These are phyloP conservation scores for Blastocystis sp. DNA, from an alignment of 352 stramenopile genomes.

Conservation along the genomic window DNA sequence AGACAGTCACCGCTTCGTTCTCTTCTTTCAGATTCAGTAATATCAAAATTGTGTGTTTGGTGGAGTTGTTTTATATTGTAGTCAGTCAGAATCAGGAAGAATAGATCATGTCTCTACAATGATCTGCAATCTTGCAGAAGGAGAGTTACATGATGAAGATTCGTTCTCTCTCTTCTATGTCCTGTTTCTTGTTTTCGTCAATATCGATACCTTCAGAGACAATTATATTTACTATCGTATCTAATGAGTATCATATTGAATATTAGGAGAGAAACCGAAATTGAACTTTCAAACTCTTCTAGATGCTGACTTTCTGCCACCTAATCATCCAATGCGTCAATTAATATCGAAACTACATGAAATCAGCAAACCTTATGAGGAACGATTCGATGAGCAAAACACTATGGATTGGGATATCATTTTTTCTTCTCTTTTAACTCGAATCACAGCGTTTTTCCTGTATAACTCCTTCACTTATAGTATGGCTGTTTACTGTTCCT, in stretches of 20 bases:
- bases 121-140: not conserved
- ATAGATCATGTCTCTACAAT: not conserved
- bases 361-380: not conserved
- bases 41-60: constrained; percentile 10
- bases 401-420: constrained; percentile 42
- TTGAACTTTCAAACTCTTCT: constrained; percentile 15
- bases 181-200: constrained; percentile 14
- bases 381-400: not conserved
- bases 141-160: not conserved
- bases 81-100: not conserved
- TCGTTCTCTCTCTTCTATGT: constrained; percentile 27
- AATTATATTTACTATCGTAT: constrained; percentile 14
- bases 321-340: constrained; percentile 13
- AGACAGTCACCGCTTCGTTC: not conserved
- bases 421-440: constrained; percentile 7
- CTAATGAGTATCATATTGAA: not conserved
- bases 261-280: not conserved
- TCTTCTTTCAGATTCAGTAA: not conserved
- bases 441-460: constrained; percentile 9
- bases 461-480: not conserved
- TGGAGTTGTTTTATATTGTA: not conserved
- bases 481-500: constrained; percentile 2
- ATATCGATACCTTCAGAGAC: not conserved
- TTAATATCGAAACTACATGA: constrained; percentile 11
- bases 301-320: not conserved